A percentile compares a stretch with the other conserved stretches of the same genome.
Conservation (phyloP, 345 rosid species). For the Leavenworthia alabamica region DNA sequence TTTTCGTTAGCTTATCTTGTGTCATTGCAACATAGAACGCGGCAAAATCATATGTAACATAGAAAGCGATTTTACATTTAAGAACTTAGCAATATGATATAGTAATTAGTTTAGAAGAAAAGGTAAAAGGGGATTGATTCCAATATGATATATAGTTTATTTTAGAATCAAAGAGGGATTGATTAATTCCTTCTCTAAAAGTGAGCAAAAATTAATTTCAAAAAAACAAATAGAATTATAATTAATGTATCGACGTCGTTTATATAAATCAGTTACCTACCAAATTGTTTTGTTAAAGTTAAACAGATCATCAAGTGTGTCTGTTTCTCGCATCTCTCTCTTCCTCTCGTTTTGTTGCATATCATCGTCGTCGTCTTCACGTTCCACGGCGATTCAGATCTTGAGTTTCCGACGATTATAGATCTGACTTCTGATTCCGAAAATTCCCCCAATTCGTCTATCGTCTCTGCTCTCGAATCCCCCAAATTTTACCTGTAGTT, state of each 20-base stretch:
- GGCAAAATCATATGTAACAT: no score
- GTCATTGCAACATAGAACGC: not conserved
- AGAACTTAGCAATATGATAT: no score
- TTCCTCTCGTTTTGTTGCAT: slow-evolving; percentile 11
- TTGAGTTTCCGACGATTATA: slow-evolving; percentile 8
- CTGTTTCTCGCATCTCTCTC: not conserved
- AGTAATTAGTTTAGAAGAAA: no score
- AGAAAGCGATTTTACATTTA: no score
- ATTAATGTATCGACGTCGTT: not conserved
- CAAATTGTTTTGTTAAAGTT: not conserved
- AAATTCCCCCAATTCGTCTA: not conserved
- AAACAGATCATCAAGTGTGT: slow-evolving; percentile 7
- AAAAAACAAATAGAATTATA: not conserved
- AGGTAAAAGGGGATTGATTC: no score
- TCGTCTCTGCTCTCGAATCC: not conserved
- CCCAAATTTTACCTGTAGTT: not conserved
- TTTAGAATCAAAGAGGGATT: no score
- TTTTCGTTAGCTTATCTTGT: not conserved
- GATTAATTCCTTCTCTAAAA: not conserved
- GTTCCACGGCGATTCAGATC: slow-evolving; percentile 23
- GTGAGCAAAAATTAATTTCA: not conserved
- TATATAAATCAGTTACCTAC: slow-evolving; percentile 17
- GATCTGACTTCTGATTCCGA: not conserved
- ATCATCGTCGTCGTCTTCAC: slow-evolving; percentile 22
- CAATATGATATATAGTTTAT: no score